Evolutionary conservation across 179 eudicot species (phyloP).

Genomic region (Silene coronaria): DNA sequence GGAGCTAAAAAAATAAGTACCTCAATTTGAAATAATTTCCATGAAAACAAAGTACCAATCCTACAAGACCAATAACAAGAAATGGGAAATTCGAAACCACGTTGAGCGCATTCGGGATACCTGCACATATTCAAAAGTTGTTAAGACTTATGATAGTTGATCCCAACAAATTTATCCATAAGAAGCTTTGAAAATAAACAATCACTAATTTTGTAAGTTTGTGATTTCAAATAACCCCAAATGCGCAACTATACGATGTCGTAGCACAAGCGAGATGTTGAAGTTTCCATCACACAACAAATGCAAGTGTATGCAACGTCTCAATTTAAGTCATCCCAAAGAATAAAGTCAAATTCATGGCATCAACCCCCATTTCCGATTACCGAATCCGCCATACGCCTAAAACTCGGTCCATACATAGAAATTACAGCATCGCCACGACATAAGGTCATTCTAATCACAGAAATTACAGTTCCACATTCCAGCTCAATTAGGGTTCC

Average conservation of each 20-base stretch:
- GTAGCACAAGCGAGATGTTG: not conserved
- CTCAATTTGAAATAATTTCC: constrained; percentile 72
- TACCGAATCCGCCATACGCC: not conserved
- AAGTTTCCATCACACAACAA: not conserved
- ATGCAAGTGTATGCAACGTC: not conserved
- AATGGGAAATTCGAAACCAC: constrained; percentile 87
- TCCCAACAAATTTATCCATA: not conserved
- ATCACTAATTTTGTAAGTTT: not conserved
- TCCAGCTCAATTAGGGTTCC: not conserved
- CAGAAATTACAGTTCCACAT: not conserved
- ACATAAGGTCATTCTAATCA: no score
- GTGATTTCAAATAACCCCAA: not conserved
- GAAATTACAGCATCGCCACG: not conserved
- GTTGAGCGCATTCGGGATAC: constrained; percentile 79
- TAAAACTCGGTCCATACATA: not conserved
- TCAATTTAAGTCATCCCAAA: not conserved
- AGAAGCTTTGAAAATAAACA: not conserved
- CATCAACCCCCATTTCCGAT: not conserved
- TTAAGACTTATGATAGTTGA: not conserved
- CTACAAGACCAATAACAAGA: constrained; percentile 65
- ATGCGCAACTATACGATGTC: not conserved
- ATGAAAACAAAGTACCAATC: constrained; percentile 66
- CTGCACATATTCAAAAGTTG: constrained; percentile 31
- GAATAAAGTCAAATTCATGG: not conserved
- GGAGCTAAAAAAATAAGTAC: constrained; percentile 32